Base-by-base conservation (phyloP, 1,284 basidiomycete species). In the Ustilago trichophora region DNA sequence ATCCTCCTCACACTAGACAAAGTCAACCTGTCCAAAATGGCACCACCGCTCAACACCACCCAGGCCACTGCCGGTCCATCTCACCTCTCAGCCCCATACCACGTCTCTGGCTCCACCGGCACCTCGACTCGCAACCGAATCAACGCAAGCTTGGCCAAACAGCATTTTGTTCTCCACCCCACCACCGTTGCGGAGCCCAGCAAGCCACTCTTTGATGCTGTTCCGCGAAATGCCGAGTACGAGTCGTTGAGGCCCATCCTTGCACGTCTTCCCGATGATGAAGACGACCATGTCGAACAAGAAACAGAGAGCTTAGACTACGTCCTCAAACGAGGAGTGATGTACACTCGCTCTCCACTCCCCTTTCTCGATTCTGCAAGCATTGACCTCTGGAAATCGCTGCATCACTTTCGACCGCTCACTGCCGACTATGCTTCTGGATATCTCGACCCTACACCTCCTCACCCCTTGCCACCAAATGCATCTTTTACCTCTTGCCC, bases 231-330 rank as follows among this genome's bases (percentile, higher is more conserved):
- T 38, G 45, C 58, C 5, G 41, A 50, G 8, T 73, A 68, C 31
- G 60, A 57, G 6, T 51, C 60, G 12, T 54, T 68, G n/a, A 53
- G 42, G n/a, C 72, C 72, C n/a, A 76, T 76, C 45, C 54, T 74
- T 4, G 68, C 72, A 0, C 48, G 66, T 3, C 58, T 76, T 0
- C 72, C 74, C n/a, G n/a, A n/a, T n/a, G n/a, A n/a, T 12, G 27
- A 37, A 1, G 46, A 40, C 8, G 43, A 58, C 3, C 38, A 40
- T 4, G 31, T 21, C 5, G 36, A 43, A 5, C 45, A 13, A 1
- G 34, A 36, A 10, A 13, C 6, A 15, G 51, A 51, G 2, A 29
- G 13, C 27, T 25, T 67, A 2, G 65, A 73, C 48, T 69, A 68
- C 29, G 35, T 55, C 2, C 10, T 41, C 10, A 49, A 41, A 9